Evolutionary conservation across 345 rosid genomes (phyloP).

Genomic region (Syzygium aqueum): DNA sequence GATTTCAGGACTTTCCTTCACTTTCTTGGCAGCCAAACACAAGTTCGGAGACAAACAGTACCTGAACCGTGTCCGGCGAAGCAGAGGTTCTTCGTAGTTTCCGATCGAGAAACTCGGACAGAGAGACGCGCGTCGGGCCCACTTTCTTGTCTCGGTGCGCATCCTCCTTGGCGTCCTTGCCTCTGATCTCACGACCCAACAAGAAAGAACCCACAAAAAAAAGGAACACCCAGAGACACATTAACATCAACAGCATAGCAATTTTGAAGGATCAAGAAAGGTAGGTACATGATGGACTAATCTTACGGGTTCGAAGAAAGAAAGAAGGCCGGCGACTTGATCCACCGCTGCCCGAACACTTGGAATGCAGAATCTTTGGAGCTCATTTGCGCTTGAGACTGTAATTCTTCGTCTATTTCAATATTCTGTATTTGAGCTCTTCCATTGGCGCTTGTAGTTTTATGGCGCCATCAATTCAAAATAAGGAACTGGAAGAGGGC

Average conservation of each 20-base stretch:
- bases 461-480: neutral
- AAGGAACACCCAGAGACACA: neutral
- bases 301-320: slow-evolving; percentile 36
- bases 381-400: neutral
- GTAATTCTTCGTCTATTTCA: neutral
- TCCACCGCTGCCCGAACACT: slow-evolving; percentile 56
- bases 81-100: slow-evolving; percentile 33
- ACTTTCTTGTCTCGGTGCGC: neutral
- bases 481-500: neutral
- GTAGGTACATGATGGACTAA: neutral
- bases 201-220: neutral
- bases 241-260: neutral
- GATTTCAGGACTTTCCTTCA: neutral
- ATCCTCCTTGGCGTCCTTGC: slow-evolving; percentile 13
- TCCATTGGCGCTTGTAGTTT: neutral
- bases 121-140: slow-evolving; percentile 14
- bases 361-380: slow-evolving; percentile 3
- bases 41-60: neutral
- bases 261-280: neutral
- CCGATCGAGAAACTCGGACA: slow-evolving; percentile 54
- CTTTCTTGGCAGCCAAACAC: slow-evolving; percentile 1
- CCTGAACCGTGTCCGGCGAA: slow-evolving; percentile 36
- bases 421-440: neutral
- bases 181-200: neutral
- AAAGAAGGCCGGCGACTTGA: slow-evolving; percentile 28